Evolutionary conservation across 1,139 yeast species (phyloP).

Genomic region (Starmera stellimalicola): DNA sequence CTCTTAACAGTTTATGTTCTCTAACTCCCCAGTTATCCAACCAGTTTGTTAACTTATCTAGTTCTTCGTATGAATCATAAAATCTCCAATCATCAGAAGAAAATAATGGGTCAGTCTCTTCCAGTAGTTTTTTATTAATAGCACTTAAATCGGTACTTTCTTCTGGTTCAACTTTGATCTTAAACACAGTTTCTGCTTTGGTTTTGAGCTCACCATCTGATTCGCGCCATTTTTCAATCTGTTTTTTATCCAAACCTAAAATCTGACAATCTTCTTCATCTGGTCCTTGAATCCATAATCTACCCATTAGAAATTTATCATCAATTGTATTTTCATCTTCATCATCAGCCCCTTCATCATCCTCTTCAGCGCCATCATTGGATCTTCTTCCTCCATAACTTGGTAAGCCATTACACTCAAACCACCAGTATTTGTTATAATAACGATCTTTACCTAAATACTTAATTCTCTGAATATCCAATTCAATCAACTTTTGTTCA

Average conservation of each 20-base stretch:
- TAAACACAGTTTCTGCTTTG: constrained; percentile 20
- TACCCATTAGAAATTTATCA: constrained; percentile 75
- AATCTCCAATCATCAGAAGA: constrained; percentile 57
- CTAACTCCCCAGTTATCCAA: constrained; percentile 70
- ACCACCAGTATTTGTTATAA: constrained; percentile 92
- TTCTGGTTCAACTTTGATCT: constrained; percentile 11
- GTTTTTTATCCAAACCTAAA: constrained; percentile 28
- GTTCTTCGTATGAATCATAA: constrained; percentile 53
- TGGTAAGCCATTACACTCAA: constrained; percentile 78
- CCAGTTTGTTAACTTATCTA: constrained; percentile 54
- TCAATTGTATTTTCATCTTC: constrained; percentile 31
- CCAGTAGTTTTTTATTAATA: constrained; percentile 54
- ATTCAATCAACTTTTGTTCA: constrained; percentile 50
- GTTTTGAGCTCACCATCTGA: constrained; percentile 14
- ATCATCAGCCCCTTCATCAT: constrained; percentile 30
- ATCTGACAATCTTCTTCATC: constrained; percentile 45
- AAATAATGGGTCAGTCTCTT: constrained; percentile 50
- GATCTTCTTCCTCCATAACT: constrained; percentile 35
- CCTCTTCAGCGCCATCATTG: constrained; percentile 25
- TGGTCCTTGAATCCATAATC: constrained; percentile 94
- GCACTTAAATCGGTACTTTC: constrained; percentile 21
- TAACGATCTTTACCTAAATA: constrained; percentile 76
- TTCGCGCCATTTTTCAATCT: constrained; percentile 25
- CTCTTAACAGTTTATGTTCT: constrained; percentile 61
- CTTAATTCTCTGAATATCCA: constrained; percentile 72